Conservation (phyloP, 2,329 filamentous ascomycete genomes). For the Fusarium sp. region DNA sequence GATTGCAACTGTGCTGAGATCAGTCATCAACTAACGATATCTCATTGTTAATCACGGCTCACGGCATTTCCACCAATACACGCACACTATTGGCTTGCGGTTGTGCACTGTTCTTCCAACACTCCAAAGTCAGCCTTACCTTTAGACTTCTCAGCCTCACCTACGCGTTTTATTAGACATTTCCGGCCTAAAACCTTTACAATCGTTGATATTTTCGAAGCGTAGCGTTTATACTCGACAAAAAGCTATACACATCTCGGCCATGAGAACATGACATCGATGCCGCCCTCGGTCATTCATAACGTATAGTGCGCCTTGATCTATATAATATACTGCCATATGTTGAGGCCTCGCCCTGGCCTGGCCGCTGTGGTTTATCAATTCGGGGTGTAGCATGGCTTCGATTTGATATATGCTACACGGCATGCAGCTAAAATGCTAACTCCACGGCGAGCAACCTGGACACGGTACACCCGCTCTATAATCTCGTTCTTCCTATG, state of each 20-base stretch:
- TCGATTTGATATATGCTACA: constrained; percentile 3
- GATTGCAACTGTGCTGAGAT: constrained; percentile 26
- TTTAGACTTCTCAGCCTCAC: constrained; percentile 6
- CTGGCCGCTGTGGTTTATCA: background rate
- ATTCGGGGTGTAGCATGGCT: background rate
- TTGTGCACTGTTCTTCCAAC: constrained; percentile 2
- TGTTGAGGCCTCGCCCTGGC: background rate
- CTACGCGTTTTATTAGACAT: background rate
- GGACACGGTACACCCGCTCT: background rate
- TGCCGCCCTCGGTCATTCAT: background rate
- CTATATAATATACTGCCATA: background rate
- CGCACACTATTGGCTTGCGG: constrained; percentile 12
- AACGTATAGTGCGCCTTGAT: background rate
- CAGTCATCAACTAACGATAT: constrained; percentile 26
- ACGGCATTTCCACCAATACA: constrained; percentile 16
- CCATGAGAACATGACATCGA: background rate
- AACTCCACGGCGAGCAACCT: background rate
- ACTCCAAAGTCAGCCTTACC: constrained; percentile 17
- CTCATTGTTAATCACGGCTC: constrained; percentile 31
- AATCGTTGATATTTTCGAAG: constrained; percentile 12
- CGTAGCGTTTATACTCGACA: background rate
- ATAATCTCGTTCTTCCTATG: background rate
- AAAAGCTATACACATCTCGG: background rate
- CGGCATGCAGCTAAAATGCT: background rate
- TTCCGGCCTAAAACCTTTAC: constrained; percentile 8